A percentile compares a stretch with the other conserved stretches of the same genome.
These are phyloP conservation scores for Wickerhamiella shivajii DNA, from an alignment of 805 yeast species.

Conservation along the genomic window DNA sequence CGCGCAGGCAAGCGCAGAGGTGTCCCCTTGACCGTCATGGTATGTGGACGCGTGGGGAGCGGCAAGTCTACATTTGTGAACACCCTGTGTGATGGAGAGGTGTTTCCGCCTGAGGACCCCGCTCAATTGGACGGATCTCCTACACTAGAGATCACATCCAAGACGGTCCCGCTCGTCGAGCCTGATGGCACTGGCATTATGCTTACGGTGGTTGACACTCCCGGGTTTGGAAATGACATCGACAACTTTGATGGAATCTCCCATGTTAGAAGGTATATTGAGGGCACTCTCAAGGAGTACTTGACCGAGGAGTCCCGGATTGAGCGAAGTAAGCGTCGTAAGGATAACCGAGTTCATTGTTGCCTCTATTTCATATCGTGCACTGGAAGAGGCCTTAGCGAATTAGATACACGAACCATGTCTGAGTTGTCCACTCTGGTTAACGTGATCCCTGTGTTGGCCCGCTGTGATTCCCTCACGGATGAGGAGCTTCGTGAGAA, in stretches of 20 bases:
- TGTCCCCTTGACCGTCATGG: constrained; percentile 46
- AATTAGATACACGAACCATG: constrained; percentile 63
- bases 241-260: constrained; percentile 37
- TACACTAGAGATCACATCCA: constrained; percentile 1
- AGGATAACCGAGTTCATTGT: constrained; percentile 69
- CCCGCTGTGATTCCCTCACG: constrained; percentile 69
- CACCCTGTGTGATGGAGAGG: constrained; percentile 37
- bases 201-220: constrained; percentile 51
- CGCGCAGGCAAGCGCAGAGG: constrained; percentile 10
- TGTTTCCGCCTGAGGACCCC: constrained; percentile 2
- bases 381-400: constrained; percentile 37
- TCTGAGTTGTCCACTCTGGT: constrained; percentile 52
- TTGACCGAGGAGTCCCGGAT: constrained; percentile 80
- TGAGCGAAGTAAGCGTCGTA: constrained; percentile 64
- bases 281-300: constrained; percentile 50
- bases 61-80: constrained; percentile 68
- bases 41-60: constrained; percentile 58
- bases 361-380: constrained; percentile 62
- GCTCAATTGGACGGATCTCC: neutral
- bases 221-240: constrained; percentile 65
- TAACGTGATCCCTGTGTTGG: constrained; percentile 70
- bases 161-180: constrained; percentile 34
- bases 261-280: constrained; percentile 43
- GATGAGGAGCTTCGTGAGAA: constrained; percentile 38
- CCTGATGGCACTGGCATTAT: constrained; percentile 37